A percentile compares a stretch with the other conserved stretches of the same genome.
phyloP scores from a whole-genome alignment of 257 asterid species.

The Scutellaria galericulata region DNA sequence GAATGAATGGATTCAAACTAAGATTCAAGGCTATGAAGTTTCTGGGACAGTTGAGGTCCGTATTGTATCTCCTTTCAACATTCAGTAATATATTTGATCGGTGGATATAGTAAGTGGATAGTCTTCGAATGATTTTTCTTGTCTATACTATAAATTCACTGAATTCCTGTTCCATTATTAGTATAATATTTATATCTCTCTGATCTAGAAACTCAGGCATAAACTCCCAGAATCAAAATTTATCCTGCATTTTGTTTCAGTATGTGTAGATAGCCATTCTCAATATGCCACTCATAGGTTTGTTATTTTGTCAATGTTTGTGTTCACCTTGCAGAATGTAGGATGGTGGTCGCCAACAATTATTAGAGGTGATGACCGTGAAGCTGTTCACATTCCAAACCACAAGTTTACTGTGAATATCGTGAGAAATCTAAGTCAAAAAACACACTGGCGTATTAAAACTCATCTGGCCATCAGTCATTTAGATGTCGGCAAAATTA shows the following conservation, averaged over 20 bases:
- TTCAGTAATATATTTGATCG: conserved; percentile 7
- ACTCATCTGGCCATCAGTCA: conserved; percentile 93
- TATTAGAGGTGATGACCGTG: conserved; percentile 94
- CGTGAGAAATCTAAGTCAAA: conserved; percentile 85
- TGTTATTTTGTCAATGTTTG: conserved; percentile 23
- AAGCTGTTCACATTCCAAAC: conserved; percentile 94
- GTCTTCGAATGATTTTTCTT: conserved; percentile 7
- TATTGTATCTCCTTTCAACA: conserved; percentile 22
- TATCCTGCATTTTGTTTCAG: not conserved
- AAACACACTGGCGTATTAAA: conserved; percentile 93
- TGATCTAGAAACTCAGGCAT: conserved; percentile 3
- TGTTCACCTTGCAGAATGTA: conserved; percentile 62
- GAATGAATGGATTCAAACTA: conserved; percentile 94
- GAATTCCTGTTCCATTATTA: not conserved
- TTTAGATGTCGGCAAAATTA: conserved; percentile 78
- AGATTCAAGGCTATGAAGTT: conserved; percentile 91
- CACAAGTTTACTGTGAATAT: conserved; percentile 88
- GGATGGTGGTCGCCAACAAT: conserved; percentile 99
- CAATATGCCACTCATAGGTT: not conserved
- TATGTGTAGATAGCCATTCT: conserved; percentile 9
- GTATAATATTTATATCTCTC: not conserved
- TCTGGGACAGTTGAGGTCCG: conserved; percentile 98
- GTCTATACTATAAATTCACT: not conserved
- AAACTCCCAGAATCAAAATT: conserved; percentile 7
- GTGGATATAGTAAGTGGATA: not conserved